Percentiles rank a stretch among this genome's conserved stretches.
Conservation (phyloP, 2,329 filamentous ascomycete species). For the Penicillium sp. region DNA sequence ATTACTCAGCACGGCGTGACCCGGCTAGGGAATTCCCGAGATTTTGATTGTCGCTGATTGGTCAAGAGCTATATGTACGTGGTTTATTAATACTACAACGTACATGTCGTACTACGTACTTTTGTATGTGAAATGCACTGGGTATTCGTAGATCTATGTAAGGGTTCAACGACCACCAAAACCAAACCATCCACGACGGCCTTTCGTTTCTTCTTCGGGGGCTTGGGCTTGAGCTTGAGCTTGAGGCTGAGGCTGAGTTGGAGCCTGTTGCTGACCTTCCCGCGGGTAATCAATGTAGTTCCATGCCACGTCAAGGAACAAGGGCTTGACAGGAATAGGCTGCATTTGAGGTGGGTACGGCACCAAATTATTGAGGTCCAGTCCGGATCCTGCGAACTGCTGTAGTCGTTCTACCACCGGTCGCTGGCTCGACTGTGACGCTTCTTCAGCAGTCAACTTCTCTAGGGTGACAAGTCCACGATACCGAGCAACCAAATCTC, state of each 20-base stretch:
- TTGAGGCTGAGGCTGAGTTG: constrained; percentile 18
- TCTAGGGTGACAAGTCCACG: constrained; percentile 83
- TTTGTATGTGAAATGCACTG: background rate
- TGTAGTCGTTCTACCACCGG: constrained; percentile 73
- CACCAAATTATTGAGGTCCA: constrained; percentile 78
- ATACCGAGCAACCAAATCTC: constrained; percentile 72
- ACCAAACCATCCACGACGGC: constrained; percentile 75
- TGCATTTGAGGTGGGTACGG: constrained; percentile 81
- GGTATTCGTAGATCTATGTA: constrained; percentile 1
- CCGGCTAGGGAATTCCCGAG: constrained; percentile 2
- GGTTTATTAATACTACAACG: background rate
- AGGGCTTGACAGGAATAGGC: constrained; percentile 83
- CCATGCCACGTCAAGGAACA: constrained; percentile 96
- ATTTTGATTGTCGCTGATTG: constrained; percentile 1
- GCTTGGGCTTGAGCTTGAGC: background rate
- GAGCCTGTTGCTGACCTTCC: constrained; percentile 39
- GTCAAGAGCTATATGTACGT: background rate
- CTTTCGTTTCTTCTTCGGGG: constrained; percentile 43
- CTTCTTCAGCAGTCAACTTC: constrained; percentile 55
- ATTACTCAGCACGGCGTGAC: constrained; percentile 13
- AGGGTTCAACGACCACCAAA: constrained; percentile 50
- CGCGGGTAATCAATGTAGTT: constrained; percentile 94
- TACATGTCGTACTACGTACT: background rate
- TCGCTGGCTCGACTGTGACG: constrained; percentile 44
- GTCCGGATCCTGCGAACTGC: constrained; percentile 68